These are phyloP conservation scores for Trypanosoma cruzi DNA, from an alignment of 208 protist species.

Conservation along the genomic window DNA sequence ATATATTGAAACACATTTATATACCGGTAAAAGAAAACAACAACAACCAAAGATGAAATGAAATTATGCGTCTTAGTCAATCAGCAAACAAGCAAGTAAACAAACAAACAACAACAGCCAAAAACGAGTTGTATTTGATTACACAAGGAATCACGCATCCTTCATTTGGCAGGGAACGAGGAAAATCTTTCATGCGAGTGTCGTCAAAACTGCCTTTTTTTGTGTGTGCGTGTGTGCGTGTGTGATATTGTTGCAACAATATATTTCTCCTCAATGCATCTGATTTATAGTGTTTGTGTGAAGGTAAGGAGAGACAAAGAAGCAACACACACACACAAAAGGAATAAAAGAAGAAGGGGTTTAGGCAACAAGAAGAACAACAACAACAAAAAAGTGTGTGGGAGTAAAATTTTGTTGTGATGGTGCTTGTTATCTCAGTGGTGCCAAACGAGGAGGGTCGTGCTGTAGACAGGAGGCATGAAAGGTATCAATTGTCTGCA, in stretches of 20 bases:
- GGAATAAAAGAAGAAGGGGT: not conserved
- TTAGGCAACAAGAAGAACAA: not conserved
- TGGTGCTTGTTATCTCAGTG: constrained; percentile 33
- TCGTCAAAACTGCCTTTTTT: not conserved
- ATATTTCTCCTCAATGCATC: too few species aligned
- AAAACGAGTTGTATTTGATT: not conserved
- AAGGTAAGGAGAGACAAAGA: not conserved
- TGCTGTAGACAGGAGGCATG: constrained; percentile 13
- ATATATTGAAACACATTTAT: too few species aligned
- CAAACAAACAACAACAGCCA: not conserved
- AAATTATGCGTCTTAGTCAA: too few species aligned
- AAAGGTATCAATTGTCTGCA: constrained; percentile 19
- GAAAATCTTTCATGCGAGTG: not conserved
- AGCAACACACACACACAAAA: not conserved
- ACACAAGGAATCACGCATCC: too few species aligned
- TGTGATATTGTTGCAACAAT: too few species aligned
- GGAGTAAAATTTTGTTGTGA: not conserved
- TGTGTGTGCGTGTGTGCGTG: not conserved
- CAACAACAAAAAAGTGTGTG: not conserved
- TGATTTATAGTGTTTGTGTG: not conserved
- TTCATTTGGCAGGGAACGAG: too few species aligned
- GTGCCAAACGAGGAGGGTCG: constrained; percentile 2
- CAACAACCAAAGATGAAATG: too few species aligned
- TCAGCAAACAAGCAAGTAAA: too few species aligned
- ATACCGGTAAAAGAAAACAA: too few species aligned